These are phyloP conservation scores for Azolla pinnata DNA, from an alignment of 75 land plant species.

Conservation along the genomic window DNA sequence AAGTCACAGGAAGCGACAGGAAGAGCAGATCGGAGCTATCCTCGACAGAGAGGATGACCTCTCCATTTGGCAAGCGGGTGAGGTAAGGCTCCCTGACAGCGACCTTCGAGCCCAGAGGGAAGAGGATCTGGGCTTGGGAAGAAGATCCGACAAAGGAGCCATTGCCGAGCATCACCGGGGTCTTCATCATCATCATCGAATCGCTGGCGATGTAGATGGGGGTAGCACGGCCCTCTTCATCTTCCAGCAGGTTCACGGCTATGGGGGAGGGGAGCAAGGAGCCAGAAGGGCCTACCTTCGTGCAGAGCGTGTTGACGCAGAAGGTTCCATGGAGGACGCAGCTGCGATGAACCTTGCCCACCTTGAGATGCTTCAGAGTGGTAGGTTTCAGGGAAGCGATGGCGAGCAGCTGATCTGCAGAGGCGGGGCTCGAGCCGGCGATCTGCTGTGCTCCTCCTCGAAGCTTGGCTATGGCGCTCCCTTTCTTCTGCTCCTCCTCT, in stretches of 20 bases:
- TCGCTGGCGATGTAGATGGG: background rate
- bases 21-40: conserved; percentile 16
- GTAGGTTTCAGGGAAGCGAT: conserved; percentile 14
- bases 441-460: too few species aligned
- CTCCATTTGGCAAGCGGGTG: conserved; percentile 16
- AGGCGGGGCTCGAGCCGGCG: conserved; percentile 1
- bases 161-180: too few species aligned
- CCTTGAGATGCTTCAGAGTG: conserved; percentile 14
- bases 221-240: conserved; percentile 13
- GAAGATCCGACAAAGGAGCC: background rate
- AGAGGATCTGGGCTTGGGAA: conserved; percentile 19
- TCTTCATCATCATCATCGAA: background rate
- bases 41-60: conserved; percentile 19
- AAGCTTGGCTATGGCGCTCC: too few species aligned
- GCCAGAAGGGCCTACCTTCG: background rate
- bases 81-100: conserved; percentile 24
- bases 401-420: too few species aligned
- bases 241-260: conserved; percentile 15
- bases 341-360: conserved; percentile 21
- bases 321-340: conserved; percentile 15
- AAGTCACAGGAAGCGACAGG: conserved; percentile 4
- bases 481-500: conserved; percentile 7
- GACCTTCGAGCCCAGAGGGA: conserved; percentile 16
- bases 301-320: conserved; percentile 12
- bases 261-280: background rate